phyloP scores from a whole-genome alignment of 352 stramenopile species.

The Achlya hypogyna region DNA sequence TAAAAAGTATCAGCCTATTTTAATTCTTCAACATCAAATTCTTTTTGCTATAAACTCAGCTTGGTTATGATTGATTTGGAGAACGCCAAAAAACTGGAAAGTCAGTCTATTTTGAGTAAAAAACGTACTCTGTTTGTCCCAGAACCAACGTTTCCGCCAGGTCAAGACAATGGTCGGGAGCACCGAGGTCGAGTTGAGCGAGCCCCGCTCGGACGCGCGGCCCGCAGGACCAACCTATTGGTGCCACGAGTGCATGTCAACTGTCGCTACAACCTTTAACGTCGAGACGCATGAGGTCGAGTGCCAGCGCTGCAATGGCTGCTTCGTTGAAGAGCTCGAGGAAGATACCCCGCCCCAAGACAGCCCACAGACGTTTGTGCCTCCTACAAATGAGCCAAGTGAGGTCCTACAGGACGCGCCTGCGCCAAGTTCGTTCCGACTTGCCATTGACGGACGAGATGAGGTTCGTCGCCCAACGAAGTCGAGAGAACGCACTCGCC shows the following conservation, averaged over 20 bases:
- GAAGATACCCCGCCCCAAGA: constrained; percentile 24
- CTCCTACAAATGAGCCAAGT: neutral
- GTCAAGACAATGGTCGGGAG: constrained; percentile 9
- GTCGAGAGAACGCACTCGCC: neutral
- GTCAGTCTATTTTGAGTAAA: neutral
- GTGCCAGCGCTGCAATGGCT: constrained; percentile 55
- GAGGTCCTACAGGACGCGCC: neutral
- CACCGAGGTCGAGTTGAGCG: neutral
- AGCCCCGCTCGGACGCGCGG: neutral
- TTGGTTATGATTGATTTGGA: too few relatives aligned
- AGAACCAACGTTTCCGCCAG: neutral
- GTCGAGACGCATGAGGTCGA: constrained; percentile 52
- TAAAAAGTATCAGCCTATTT: too few relatives aligned
- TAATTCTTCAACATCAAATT: too few relatives aligned
- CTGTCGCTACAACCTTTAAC: constrained; percentile 51
- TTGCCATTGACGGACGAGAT: neutral
- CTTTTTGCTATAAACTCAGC: too few relatives aligned
- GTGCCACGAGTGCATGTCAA: constrained; percentile 67
- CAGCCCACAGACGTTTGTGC: constrained; percentile 22
- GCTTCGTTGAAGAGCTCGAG: constrained; percentile 84
- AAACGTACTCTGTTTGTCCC: neutral
- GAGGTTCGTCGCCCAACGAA: neutral
- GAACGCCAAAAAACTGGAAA: too few relatives aligned
- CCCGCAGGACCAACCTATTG: constrained; percentile 38
- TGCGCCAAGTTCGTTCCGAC: neutral